phyloP scores from a whole-genome alignment of 768 basidiomycete species.

The Lactifluus volemus region DNA sequence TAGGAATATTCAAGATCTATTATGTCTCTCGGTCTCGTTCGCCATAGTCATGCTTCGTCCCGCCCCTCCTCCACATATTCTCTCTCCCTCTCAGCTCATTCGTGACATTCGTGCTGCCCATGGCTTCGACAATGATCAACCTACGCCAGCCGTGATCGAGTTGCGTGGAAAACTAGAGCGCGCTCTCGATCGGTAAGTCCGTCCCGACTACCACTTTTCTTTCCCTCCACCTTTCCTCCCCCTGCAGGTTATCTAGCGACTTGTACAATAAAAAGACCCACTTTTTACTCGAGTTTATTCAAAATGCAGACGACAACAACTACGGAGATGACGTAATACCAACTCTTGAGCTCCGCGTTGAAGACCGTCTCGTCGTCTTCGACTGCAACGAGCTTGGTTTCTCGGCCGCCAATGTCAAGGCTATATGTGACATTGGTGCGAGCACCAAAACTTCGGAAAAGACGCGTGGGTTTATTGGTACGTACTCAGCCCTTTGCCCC shows the following conservation, averaged over 20 bases:
- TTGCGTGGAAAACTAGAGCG: constrained; percentile 16
- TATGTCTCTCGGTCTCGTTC: not conserved
- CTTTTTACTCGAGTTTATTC: constrained; percentile 25
- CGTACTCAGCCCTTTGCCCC: not conserved
- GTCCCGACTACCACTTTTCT: not conserved
- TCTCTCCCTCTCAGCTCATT: not conserved
- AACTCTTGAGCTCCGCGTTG: constrained; percentile 14
- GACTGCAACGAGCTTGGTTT: constrained; percentile 25
- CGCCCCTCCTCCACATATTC: not conserved
- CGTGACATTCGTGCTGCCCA: constrained; percentile 3
- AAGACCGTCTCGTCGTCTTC: constrained; percentile 10
- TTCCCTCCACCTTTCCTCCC: not conserved
- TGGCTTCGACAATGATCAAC: constrained; percentile 5
- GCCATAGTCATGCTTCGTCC: not conserved
- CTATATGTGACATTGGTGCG: constrained; percentile 23
- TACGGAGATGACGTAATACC: constrained; percentile 15
- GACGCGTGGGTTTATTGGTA: constrained; percentile 17
- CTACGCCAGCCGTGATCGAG: not conserved
- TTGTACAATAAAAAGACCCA: constrained; percentile 25
- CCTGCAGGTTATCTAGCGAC: constrained; percentile 20
- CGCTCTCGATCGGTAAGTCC: constrained; percentile 16
- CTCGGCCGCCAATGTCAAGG: constrained; percentile 18
- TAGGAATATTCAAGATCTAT: too few species aligned
- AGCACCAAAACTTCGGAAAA: constrained; percentile 22
- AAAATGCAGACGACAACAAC: constrained; percentile 25